phyloP scores from a whole-genome alignment of 1,139 yeast species.

The Suhomyces ambrosiae region DNA sequence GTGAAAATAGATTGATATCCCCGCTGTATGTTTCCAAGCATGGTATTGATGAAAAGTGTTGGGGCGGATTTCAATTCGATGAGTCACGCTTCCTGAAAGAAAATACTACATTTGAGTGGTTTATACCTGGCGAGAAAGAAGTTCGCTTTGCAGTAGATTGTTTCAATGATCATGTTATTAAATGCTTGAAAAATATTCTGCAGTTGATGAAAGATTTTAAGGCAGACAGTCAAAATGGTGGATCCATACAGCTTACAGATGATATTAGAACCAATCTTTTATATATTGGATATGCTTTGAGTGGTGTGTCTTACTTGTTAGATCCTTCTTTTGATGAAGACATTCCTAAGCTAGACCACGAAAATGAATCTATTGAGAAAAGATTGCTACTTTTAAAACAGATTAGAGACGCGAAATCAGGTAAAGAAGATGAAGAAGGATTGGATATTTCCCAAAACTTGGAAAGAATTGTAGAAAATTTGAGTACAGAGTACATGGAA shows the following conservation, averaged over 20 bases:
- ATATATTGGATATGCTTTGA: slow-evolving; percentile 59
- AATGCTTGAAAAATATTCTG: slow-evolving; percentile 46
- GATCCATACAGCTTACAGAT: slow-evolving; percentile 40
- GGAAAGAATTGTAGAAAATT: slow-evolving; percentile 42
- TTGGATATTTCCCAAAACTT: slow-evolving; percentile 42
- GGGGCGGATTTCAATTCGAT: slow-evolving; percentile 74
- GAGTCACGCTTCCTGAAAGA: slow-evolving; percentile 41
- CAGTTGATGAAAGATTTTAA: slow-evolving; percentile 34
- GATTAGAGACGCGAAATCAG: slow-evolving; percentile 29
- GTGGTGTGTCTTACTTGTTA: slow-evolving; percentile 76
- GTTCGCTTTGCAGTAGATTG: slow-evolving; percentile 62
- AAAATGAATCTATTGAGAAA: slow-evolving; percentile 38
- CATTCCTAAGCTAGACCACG: slow-evolving; percentile 41
- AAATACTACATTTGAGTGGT: slow-evolving; percentile 70
- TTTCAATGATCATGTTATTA: slow-evolving; percentile 53
- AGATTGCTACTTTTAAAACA: slow-evolving; percentile 36
- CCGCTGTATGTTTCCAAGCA: slow-evolving; percentile 32
- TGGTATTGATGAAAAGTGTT: slow-evolving; percentile 53
- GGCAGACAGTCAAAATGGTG: slow-evolving; percentile 21
- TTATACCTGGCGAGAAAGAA: slow-evolving; percentile 60
- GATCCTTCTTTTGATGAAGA: slow-evolving; percentile 65
- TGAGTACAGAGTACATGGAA: slow-evolving; percentile 23
- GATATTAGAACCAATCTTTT: slow-evolving; percentile 57
- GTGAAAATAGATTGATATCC: slow-evolving; percentile 57
- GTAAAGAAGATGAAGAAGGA: slow-evolving; percentile 25